Evolutionary conservation across 208 protist genomes (phyloP), one percentile per base, ranked within the genome.

Genomic region (Wallacemonas sp.): DNA sequence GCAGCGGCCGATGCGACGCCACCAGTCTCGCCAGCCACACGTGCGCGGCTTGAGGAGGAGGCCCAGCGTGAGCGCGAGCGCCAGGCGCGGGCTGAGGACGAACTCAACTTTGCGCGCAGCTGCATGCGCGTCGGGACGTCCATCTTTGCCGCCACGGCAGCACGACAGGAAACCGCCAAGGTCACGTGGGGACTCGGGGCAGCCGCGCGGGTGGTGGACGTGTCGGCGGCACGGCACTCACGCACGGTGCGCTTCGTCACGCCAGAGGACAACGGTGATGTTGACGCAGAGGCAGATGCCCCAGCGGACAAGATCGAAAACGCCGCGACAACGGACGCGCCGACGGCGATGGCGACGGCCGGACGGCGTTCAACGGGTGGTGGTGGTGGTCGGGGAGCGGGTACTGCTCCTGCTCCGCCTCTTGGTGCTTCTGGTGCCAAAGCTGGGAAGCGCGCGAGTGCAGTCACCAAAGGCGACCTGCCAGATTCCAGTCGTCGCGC

Each of bases 161-260:
- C 34, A n/a, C 57, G 57, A 14, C 57, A 63, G 24, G 57, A 44
- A 23, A 49, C 16, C 36, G 27, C 57, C 11, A 44, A n/a, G n/a
- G 74, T 91, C 9, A 88, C 72, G 38, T 92, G 86, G 86, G 86
- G 86, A 33, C 65, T 89, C 39, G 86, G 82, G 11, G 80, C 75
- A 2, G 71, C 70, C n/a, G 62, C 86, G 47, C 66, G 68, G 5
- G 54, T 74, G 19, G 46, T 91, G 2, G 63, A 55, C 1, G 34
- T 78, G 48, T 55, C 63, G 4, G 1, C 46, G 4, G 21, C 39
- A 3, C 61, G 44, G 1, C 23, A 36, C 8, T 34, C 30, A 4
- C 29, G 54, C 3, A 39, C 44, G 6, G 43, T 65, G 27, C 39
- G 38, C 17, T 43, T 49, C 24, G 4, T 58, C 34, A 29, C 46